Evolutionary conservation across 2,329 filamentous ascomycete genomes (phyloP).

Genomic region (Parasarocladium wereldwijsianum): DNA sequence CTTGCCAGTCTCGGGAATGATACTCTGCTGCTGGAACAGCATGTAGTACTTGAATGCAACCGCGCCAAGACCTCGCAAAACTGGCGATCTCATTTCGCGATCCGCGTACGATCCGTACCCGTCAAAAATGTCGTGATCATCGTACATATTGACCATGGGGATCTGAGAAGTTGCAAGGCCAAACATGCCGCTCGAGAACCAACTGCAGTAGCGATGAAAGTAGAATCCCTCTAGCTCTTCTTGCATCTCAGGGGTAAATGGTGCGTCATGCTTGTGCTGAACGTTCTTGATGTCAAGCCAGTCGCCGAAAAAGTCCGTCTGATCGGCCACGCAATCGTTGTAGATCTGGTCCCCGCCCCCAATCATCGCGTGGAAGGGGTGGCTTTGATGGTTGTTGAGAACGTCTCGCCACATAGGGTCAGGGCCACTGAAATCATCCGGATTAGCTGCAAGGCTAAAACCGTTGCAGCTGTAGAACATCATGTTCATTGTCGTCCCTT

Average conservation of each 20-base stretch:
- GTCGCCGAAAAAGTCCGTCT: constrained; percentile 63
- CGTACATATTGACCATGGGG: constrained; percentile 96
- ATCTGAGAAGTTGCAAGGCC: constrained; percentile 88
- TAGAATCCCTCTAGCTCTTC: constrained; percentile 82
- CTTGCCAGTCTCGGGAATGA: constrained; percentile 63
- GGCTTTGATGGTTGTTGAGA: constrained; percentile 76
- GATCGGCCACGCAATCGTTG: constrained; percentile 68
- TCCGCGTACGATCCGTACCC: constrained; percentile 90
- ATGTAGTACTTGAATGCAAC: constrained; percentile 98
- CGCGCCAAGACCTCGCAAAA: constrained; percentile 79
- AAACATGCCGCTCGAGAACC: constrained; percentile 94
- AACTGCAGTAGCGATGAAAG: constrained; percentile 74
- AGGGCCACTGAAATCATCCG: constrained; percentile 73
- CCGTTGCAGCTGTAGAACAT: constrained; percentile 99
- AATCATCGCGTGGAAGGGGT: constrained; percentile 95
- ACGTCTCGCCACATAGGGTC: constrained; percentile 97
- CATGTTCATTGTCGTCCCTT: constrained; percentile 83
- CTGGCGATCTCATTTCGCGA: constrained; percentile 77
- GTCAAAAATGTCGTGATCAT: constrained; percentile 86
- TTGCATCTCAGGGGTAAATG: constrained; percentile 71
- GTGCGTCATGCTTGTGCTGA: constrained; percentile 60
- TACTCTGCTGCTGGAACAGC: constrained; percentile 92
- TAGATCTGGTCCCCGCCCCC: constrained; percentile 96
- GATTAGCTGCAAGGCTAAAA: constrained; percentile 67
- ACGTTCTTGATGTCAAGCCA: constrained; percentile 77